These are phyloP conservation scores for Xylaria sp. DNA, from an alignment of 2,329 filamentous ascomycete species.

Conservation along the genomic window DNA sequence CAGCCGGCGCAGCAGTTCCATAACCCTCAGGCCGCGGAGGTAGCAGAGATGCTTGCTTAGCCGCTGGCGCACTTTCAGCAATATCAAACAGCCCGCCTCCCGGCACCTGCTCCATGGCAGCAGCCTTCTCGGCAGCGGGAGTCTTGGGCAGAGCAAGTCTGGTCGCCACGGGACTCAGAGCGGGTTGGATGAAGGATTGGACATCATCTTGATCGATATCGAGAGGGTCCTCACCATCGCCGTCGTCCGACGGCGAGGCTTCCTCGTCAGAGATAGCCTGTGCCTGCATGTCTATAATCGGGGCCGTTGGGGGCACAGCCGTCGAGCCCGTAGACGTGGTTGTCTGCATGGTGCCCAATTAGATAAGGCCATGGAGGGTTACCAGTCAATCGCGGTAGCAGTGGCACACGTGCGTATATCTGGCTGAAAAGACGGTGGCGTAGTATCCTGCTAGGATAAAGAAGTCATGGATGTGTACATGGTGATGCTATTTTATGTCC, in stretches of 20 bases:
- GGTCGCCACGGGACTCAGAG: slow-evolving; percentile 67
- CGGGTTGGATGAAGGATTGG: slow-evolving; percentile 68
- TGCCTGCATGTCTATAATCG: slow-evolving; percentile 36
- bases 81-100: slow-evolving; percentile 54
- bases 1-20: slow-evolving; percentile 10
- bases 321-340: slow-evolving; percentile 14
- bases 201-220: slow-evolving; percentile 66
- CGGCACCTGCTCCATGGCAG: slow-evolving; percentile 60
- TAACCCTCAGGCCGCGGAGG: slow-evolving; percentile 22
- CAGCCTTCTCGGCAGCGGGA: slow-evolving; percentile 67
- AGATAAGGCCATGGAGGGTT: slow-evolving; percentile 32
- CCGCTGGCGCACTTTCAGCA: slow-evolving; percentile 48
- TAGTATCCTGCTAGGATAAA: slow-evolving; percentile 33
- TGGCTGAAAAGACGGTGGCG: slow-evolving; percentile 21
- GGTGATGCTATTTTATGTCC: not conserved
- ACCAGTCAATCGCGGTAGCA: slow-evolving; percentile 22
- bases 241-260: slow-evolving; percentile 42
- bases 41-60: slow-evolving; percentile 34
- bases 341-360: slow-evolving; percentile 41
- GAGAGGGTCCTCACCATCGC: slow-evolving; percentile 55
- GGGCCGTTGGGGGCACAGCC: slow-evolving; percentile 31
- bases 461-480: not conserved
- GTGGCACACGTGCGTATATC: slow-evolving; percentile 13
- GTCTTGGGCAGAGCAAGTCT: slow-evolving; percentile 66
- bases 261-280: slow-evolving; percentile 42